These are phyloP conservation scores for Leishmania braziliensis DNA, from an alignment of 208 protist genomes.

Conservation along the genomic window DNA sequence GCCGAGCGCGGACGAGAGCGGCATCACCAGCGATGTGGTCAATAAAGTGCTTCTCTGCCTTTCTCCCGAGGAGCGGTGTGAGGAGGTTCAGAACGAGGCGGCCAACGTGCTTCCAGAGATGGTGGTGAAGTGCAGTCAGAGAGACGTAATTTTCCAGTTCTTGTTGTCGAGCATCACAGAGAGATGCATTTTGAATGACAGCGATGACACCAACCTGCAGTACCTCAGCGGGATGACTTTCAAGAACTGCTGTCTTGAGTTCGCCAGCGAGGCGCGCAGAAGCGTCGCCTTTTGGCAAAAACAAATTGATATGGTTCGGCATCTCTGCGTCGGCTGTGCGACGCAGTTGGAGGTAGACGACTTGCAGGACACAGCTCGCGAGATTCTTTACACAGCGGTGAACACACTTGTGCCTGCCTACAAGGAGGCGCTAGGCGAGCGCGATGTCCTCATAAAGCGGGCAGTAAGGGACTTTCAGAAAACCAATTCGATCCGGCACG, in stretches of 20 bases:
- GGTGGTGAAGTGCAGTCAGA: constrained; percentile 41
- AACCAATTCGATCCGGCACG: constrained; percentile 22
- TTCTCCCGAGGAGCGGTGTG: constrained; percentile 38
- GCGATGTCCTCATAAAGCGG: constrained; percentile 2
- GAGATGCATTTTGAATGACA: constrained; percentile 11
- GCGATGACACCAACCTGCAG: constrained; percentile 32
- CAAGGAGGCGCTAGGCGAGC: constrained; percentile 16
- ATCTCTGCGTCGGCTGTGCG: constrained; percentile 17
- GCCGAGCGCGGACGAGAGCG: constrained; percentile 10
- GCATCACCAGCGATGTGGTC: constrained; percentile 27
- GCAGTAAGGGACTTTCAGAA: constrained; percentile 26
- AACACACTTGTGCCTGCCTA: constrained; percentile 35
- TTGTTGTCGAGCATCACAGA: constrained; percentile 33
- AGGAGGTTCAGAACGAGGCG: constrained; percentile 39
- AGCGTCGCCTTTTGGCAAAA: constrained; percentile 50
- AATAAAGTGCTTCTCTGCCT: constrained; percentile 46
- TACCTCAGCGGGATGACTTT: constrained; percentile 55
- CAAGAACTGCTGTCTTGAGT: constrained; percentile 39
- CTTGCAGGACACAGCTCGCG: constrained; percentile 17
- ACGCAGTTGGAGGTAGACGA: constrained; percentile 4
- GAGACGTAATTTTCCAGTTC: constrained; percentile 34
- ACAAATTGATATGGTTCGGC: constrained; percentile 25
- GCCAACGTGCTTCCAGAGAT: constrained; percentile 31
- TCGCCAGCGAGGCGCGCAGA: constrained; percentile 41
- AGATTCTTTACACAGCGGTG: constrained; percentile 35